phyloP scores from a whole-genome alignment of 306 rosid species.

The Alnus rubra region DNA sequence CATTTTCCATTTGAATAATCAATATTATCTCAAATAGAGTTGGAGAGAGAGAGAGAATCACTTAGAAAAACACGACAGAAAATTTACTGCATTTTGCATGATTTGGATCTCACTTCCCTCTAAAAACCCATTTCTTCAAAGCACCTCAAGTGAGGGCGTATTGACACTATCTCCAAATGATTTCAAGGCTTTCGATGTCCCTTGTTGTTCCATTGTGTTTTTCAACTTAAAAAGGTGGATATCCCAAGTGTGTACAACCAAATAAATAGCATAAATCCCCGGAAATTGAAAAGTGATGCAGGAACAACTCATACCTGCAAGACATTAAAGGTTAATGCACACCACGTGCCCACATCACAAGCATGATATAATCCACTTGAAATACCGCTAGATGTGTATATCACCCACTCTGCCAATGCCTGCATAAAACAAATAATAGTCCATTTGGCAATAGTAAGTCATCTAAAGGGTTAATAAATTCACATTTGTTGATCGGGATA shows the following conservation, averaged over 20 bases:
- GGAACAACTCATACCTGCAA: conserved; percentile 63
- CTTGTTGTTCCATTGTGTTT: neutral
- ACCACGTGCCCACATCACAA: conserved; percentile 98
- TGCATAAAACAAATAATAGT: conserved; percentile 40
- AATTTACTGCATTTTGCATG: neutral
- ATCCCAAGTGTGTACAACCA: neutral
- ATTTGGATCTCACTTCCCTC: neutral
- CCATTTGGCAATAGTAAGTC: conserved; percentile 18
- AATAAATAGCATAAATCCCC: neutral
- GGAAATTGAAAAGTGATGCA: conserved; percentile 5
- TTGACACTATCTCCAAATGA: neutral
- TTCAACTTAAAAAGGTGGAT: neutral
- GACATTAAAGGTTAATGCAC: conserved; percentile 61
- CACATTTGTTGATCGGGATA: neutral
- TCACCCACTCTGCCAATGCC: conserved; percentile 91
- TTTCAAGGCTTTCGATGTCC: neutral
- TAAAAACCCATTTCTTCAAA: neutral
- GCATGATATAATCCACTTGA: conserved; percentile 91
- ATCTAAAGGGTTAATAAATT: neutral
- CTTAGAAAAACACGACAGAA: neutral
- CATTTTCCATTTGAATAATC: conserved; percentile 22
- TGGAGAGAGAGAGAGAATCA: neutral
- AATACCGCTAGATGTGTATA: conserved; percentile 84
- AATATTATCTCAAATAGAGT: neutral
- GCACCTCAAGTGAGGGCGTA: neutral